Base-by-base conservation (phyloP, 2,329 filamentous ascomycete genomes). In the Fusarium secorum region DNA sequence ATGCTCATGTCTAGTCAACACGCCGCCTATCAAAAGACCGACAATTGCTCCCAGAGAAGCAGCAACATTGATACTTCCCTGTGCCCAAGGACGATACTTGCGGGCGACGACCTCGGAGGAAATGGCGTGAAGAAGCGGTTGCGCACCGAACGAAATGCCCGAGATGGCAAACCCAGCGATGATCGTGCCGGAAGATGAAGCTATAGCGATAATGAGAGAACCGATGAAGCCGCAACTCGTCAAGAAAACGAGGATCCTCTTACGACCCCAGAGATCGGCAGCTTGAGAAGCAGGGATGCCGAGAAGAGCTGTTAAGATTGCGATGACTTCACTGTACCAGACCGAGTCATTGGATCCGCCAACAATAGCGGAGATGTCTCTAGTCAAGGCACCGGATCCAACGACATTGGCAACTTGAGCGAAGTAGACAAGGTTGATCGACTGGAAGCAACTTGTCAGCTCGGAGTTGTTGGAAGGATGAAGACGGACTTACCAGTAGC, bases 201-300 rank as follows among this genome's bases (percentile, higher is more conserved):
- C 59, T 11, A 17, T 13, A 2, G 59, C 22, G 3, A 60, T 33
- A 5, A 60, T 14, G 5, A 62, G n/a, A 9, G 35, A 11, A 3
- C 59, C 54, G 1, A 60, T 8, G 6, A 32, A 35, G 2, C 59
- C 59, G 3, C 20, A 59, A 1, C 11, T 10, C 0, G 59, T 60
- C 0, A 49, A 10, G 8, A 18, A 9, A 5, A 62, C 17, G 5
- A 62, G 53, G 3, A 62, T 30, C 1, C 5, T 18, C 11, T 60
- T 62, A 11, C 59, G 54, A 2, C 59, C 59, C 59, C 53, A 62
- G 6, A 60, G 30, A 3, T 62, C 59, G 11, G 53, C 30, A 1
- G 35, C 54, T 28, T 60, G 53, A 4, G 22, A 26, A 3, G 39
- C 30, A 0, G 59, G 54, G 2, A 60, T 48, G 1, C 59, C 54